Evolutionary conservation across 768 basidiomycete genomes (phyloP), one percentile per base, ranked within the genome.

Genomic region (Suillus alpinus): DNA sequence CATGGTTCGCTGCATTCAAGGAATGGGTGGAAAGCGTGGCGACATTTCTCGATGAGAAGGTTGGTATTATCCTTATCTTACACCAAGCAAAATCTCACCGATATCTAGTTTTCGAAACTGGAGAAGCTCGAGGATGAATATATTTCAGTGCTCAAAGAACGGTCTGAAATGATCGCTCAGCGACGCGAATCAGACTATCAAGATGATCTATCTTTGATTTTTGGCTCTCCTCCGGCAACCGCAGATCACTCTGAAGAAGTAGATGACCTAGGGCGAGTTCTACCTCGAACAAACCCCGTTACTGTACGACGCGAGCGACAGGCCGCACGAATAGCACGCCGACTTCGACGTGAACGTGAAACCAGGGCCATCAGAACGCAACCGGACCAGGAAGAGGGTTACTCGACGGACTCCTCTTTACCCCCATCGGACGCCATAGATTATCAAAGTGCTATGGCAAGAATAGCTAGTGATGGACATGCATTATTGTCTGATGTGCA

Each of bases 41-140:
- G 4, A 82, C 83, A n/a, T 94, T 95, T 71, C 76, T 95, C 20
- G 93, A 95, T 67, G 90, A 91, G 75, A 95, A 95, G 86, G 92
- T 91, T 20, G 4, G 73, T 61, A 51, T 51, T 47, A 32, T 52
- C 18, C 39, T 23, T 47, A 39, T 47, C 60, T n/a, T 16, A 32
- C 55, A 46, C 18, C 23, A 12, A n/a, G 6, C 6, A 18, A 2
- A n/a, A 46, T 29, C n/a, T 58, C 31, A 26, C 41, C 14, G 26
- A 23, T 23, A 56, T 20, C 49, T 64, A 95, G 93, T 93, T 85
- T 66, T 92, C 92, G 7, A 75, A 77, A 39, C 79, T 95, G 13
- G 93, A 94, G 71, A 85, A 83, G 62, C 78, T 94, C 8, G 93
- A 94, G 69, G 82, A 86, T 18, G 90, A 92, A 62, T 79, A 91